Evolutionary conservation across 768 basidiomycete genomes (phyloP).

Genomic region (Kwoniella mangroviensis): DNA sequence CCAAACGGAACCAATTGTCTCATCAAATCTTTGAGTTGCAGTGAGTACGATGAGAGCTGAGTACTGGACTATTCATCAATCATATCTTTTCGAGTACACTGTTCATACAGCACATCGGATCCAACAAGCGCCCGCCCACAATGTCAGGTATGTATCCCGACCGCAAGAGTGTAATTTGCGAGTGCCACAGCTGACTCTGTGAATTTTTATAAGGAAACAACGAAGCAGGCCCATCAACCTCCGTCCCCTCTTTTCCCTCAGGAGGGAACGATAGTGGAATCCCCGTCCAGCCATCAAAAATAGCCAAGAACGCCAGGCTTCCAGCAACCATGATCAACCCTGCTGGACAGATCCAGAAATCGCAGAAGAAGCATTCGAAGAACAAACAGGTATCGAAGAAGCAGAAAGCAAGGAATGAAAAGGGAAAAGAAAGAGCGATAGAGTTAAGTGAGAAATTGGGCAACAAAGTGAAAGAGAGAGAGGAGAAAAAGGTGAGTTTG

Average conservation of each 20-base stretch:
- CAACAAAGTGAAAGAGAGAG: conserved; percentile 41
- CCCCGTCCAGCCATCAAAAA: conserved; percentile 32
- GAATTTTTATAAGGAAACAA: background rate
- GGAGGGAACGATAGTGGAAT: background rate
- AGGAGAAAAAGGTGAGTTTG: conserved; percentile 49
- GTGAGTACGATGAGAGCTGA: too few relatives aligned
- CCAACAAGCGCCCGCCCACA: too few relatives aligned
- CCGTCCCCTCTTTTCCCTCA: background rate
- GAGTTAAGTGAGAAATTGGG: conserved; percentile 41
- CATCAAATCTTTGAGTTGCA: background rate
- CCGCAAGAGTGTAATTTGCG: too few relatives aligned
- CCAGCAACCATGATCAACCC: conserved; percentile 50
- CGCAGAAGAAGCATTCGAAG: conserved; percentile 33
- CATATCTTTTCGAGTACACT: background rate
- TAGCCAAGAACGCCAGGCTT: conserved; percentile 44
- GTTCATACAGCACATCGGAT: background rate
- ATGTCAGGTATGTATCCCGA: background rate
- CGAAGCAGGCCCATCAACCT: conserved; percentile 7
- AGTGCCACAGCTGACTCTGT: too few relatives aligned
- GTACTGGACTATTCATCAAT: too few relatives aligned
- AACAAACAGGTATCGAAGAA: conserved; percentile 34
- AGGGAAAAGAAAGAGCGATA: conserved; percentile 46
- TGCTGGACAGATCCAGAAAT: conserved; percentile 26
- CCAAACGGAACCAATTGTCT: background rate
- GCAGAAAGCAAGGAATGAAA: conserved; percentile 36